Percentiles rank a stretch among this genome's conserved stretches.
phyloP scores from a whole-genome alignment of 495 filamentous ascomycete species.

The Xylaria longipes region DNA sequence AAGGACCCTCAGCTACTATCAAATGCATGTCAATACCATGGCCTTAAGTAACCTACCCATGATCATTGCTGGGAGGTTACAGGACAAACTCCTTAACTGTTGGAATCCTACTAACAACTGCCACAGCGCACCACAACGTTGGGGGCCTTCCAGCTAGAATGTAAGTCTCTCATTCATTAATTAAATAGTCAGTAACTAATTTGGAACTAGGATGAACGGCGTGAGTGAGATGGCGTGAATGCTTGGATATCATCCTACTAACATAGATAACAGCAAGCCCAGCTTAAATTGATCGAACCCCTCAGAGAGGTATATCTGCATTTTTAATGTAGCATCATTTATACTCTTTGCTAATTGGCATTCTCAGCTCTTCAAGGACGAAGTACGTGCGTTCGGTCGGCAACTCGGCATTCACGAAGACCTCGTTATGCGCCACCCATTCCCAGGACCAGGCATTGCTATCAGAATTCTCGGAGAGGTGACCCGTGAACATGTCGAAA shows the following conservation, averaged over 20 bases:
- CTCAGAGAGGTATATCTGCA: slow-evolving; percentile 62
- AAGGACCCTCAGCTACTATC: slow-evolving; percentile 81
- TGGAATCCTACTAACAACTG: neutral
- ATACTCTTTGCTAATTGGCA: slow-evolving; percentile 3
- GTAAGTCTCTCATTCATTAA: slow-evolving; percentile 31
- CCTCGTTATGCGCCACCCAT: slow-evolving; percentile 76
- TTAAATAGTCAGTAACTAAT: neutral
- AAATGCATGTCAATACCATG: slow-evolving; percentile 49
- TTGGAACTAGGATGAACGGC: slow-evolving; percentile 41
- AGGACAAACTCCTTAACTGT: neutral
- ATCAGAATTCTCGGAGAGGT: slow-evolving; percentile 92
- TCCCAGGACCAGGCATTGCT: slow-evolving; percentile 74
- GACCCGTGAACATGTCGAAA: slow-evolving; percentile 76
- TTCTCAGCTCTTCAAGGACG: slow-evolving; percentile 46
- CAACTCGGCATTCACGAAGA: slow-evolving; percentile 77
- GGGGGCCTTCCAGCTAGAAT: slow-evolving; percentile 63
- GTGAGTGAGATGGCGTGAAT: slow-evolving; percentile 24
- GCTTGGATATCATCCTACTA: neutral
- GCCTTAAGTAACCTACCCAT: neutral
- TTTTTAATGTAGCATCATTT: neutral
- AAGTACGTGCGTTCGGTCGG: slow-evolving; percentile 78
- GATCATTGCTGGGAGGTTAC: neutral
- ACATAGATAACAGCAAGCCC: slow-evolving; percentile 27
- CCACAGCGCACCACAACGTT: slow-evolving; percentile 74
- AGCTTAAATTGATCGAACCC: slow-evolving; percentile 72